A percentile compares a stretch with the other conserved stretches of the same genome.
phyloP scores from a whole-genome alignment of 768 basidiomycete species.

The Brasilioporus rufonigricans region DNA sequence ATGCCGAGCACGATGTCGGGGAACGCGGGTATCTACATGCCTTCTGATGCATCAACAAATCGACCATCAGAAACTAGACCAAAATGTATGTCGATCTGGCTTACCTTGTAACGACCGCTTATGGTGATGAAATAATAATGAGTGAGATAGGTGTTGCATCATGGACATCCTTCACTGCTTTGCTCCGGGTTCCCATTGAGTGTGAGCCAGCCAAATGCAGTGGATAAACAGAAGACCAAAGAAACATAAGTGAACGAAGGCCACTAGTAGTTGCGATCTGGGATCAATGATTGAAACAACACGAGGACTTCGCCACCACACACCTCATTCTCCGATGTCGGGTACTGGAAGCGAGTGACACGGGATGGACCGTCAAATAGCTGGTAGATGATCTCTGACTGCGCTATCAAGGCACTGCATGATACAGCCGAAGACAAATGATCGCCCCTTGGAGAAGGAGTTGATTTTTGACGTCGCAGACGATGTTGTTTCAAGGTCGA shows the following conservation, averaged over 20 bases:
- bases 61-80: not conserved
- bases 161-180: not conserved
- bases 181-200: slow-evolving; percentile 9
- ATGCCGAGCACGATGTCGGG: no score
- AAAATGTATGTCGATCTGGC: not conserved
- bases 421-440: slow-evolving; percentile 4
- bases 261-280: slow-evolving; percentile 2
- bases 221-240: slow-evolving; percentile 18
- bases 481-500: slow-evolving; percentile 10
- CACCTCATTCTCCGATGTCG: slow-evolving; percentile 11
- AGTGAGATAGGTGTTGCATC: not conserved
- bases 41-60: not conserved
- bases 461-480: slow-evolving; percentile 8
- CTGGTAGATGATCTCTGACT: slow-evolving; percentile 34
- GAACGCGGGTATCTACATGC: no score
- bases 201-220: slow-evolving; percentile 24
- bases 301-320: slow-evolving; percentile 2
- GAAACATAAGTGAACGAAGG: slow-evolving; percentile 7
- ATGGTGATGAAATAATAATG: not conserved
- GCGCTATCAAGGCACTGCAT: slow-evolving; percentile 13
- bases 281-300: not conserved
- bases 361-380: slow-evolving; percentile 50
- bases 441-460: not conserved
- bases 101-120: not conserved
- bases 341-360: slow-evolving; percentile 17